phyloP scores from a whole-genome alignment of 345 rosid species.

The Dimocarpus longan region DNA sequence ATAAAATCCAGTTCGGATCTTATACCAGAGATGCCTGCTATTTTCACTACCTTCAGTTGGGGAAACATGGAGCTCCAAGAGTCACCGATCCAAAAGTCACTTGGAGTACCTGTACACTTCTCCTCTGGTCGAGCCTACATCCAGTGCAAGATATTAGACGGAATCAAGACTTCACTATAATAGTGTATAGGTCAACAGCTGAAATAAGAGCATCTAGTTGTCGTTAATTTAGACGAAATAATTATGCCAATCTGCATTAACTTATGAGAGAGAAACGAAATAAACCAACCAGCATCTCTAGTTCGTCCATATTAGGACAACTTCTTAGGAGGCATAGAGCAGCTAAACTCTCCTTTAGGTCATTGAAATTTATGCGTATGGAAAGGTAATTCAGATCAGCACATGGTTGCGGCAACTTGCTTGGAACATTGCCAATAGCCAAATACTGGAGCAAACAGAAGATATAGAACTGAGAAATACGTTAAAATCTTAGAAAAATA shows the following conservation, averaged over 20 bases:
- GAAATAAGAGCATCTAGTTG: constrained; percentile 1
- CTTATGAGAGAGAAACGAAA: background rate
- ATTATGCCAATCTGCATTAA: background rate
- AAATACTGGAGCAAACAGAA: constrained; percentile 49
- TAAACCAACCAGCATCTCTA: constrained; percentile 58
- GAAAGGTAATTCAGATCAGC: constrained; percentile 65
- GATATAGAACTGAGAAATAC: constrained; percentile 10
- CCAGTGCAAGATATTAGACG: constrained; percentile 11
- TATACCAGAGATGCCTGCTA: constrained; percentile 46
- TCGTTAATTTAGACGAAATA: background rate
- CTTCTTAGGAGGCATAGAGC: constrained; percentile 64
- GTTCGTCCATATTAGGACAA: constrained; percentile 62
- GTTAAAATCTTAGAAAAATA: constrained; percentile 18
- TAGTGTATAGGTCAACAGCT: background rate
- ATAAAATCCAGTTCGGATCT: constrained; percentile 60
- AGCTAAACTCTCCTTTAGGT: constrained; percentile 55
- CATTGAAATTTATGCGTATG: constrained; percentile 63
- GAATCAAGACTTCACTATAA: background rate
- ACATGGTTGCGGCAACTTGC: constrained; percentile 53
- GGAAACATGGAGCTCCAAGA: constrained; percentile 47
- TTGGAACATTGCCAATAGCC: constrained; percentile 56
- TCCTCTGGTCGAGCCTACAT: constrained; percentile 61
- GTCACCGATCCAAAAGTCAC: constrained; percentile 47
- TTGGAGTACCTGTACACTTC: constrained; percentile 17
- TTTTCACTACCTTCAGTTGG: constrained; percentile 50